Conservation (phyloP, 441 rosid genomes). For the Jatropha multifida region DNA sequence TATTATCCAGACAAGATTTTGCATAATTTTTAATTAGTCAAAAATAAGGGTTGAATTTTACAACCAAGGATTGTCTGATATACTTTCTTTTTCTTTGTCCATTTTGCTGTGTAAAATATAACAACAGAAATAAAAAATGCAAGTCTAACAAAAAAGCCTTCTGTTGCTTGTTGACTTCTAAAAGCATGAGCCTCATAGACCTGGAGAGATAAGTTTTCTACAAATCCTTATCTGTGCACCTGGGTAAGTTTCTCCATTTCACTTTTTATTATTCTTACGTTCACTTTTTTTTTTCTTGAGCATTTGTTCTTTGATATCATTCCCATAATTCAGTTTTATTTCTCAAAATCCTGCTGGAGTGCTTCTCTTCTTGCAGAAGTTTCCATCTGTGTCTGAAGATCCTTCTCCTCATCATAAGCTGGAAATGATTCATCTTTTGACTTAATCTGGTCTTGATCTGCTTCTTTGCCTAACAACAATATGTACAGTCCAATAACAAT, state of each 20-base stretch:
- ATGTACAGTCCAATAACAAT: slow-evolving; percentile 34
- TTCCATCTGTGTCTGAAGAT: neutral
- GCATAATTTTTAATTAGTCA: neutral
- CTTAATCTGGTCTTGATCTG: slow-evolving; percentile 24
- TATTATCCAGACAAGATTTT: neutral
- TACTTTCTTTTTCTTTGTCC: neutral
- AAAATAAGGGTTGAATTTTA: neutral
- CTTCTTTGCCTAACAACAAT: slow-evolving; percentile 41
- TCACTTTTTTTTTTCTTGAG: neutral
- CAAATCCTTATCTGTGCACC: neutral
- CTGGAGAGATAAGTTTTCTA: neutral
- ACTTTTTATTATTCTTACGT: neutral
- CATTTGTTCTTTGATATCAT: neutral
- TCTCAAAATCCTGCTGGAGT: neutral
- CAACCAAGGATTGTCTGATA: neutral
- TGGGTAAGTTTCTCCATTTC: neutral
- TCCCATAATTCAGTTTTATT: slow-evolving; percentile 6
- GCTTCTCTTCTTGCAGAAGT: slow-evolving; percentile 22
- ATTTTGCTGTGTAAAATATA: neutral
- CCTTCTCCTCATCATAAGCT: slow-evolving; percentile 15
- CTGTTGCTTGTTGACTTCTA: neutral
- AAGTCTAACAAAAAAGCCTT: neutral
- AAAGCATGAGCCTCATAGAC: neutral
- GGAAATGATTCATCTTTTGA: slow-evolving; percentile 24
- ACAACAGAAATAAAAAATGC: neutral